phyloP scores from a whole-genome alignment of 2,329 filamentous ascomycete genomes.

The Hypoxylon sp. region DNA sequence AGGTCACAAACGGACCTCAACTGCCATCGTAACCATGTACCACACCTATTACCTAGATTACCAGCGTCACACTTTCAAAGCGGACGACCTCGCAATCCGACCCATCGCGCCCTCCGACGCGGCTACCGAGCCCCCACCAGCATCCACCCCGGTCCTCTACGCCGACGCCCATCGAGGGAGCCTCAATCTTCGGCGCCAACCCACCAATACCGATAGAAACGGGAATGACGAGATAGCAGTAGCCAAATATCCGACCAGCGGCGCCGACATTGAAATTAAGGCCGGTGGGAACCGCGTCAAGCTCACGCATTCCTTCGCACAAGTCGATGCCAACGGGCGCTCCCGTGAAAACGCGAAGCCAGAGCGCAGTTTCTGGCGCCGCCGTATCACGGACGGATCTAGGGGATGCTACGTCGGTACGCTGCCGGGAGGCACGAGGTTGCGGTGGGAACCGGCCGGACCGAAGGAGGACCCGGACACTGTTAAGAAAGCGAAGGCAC shows the following conservation, averaged over 20 bases:
- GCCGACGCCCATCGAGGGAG: slow-evolving; percentile 5
- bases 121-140: background rate
- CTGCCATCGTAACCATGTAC: slow-evolving; percentile 3
- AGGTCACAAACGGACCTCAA: background rate
- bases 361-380: slow-evolving; percentile 22
- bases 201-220: background rate
- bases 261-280: slow-evolving; percentile 9
- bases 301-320: slow-evolving; percentile 23
- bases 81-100: slow-evolving; percentile 20
- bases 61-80: slow-evolving; percentile 18
- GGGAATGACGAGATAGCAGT: slow-evolving; percentile 3
- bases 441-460: slow-evolving; percentile 22
- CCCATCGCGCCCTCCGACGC: slow-evolving; percentile 9
- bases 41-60: slow-evolving; percentile 18
- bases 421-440: slow-evolving; percentile 22
- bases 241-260: slow-evolving; percentile 6
- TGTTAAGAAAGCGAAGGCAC: background rate
- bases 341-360: slow-evolving; percentile 15
- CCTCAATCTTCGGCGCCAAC: slow-evolving; percentile 13
- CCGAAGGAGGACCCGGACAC: slow-evolving; percentile 11
- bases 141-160: slow-evolving; percentile 9
- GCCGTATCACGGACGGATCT: slow-evolving; percentile 21
- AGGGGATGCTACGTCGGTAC: slow-evolving; percentile 24
- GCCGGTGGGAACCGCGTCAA: background rate
- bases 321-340: slow-evolving; percentile 9